Conservation (phyloP, 176 grass and related monocot genomes). For the Avena sativa region DNA sequence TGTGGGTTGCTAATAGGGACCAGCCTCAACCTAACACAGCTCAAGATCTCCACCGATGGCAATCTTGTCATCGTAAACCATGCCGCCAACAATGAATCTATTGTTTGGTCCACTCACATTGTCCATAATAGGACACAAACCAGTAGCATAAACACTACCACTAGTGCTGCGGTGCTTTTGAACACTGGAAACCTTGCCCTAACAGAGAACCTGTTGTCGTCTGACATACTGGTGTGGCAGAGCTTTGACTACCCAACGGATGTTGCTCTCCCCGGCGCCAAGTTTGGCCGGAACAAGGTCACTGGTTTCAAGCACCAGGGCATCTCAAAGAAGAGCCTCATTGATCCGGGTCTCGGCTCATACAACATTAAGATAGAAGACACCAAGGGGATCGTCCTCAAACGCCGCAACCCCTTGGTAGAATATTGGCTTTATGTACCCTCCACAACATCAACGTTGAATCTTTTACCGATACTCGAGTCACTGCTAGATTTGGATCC, state of each 20-base stretch:
- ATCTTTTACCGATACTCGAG: not conserved
- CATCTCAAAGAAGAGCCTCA: slow-evolving; percentile 10
- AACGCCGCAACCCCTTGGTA: slow-evolving; percentile 1
- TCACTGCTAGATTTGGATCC: not conserved
- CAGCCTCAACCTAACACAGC: slow-evolving; percentile 18
- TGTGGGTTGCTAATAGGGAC: slow-evolving; percentile 18
- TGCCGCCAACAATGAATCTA: not conserved
- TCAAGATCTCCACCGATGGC: slow-evolving; percentile 30
- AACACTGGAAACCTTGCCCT: slow-evolving; percentile 14
- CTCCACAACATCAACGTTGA: not conserved
- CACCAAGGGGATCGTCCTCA: not conserved
- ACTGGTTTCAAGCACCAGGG: slow-evolving; percentile 7
- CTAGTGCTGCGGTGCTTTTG: not conserved
- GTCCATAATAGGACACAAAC: not conserved
- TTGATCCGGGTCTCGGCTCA: slow-evolving; percentile 47
- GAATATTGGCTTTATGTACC: not conserved
- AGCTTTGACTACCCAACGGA: slow-evolving; percentile 13
- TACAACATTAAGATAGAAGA: slow-evolving; percentile 39
- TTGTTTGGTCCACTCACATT: slow-evolving; percentile 49
- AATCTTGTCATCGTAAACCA: slow-evolving; percentile 31
- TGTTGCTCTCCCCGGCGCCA: slow-evolving; percentile 46
- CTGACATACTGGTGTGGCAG: not conserved
- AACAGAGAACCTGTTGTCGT: not conserved
- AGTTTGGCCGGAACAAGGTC: slow-evolving; percentile 56
- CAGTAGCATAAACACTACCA: not conserved